Base-by-base conservation (phyloP, 192 early-diverging fungal species). In the Phlyctochytrium arcticum region DNA sequence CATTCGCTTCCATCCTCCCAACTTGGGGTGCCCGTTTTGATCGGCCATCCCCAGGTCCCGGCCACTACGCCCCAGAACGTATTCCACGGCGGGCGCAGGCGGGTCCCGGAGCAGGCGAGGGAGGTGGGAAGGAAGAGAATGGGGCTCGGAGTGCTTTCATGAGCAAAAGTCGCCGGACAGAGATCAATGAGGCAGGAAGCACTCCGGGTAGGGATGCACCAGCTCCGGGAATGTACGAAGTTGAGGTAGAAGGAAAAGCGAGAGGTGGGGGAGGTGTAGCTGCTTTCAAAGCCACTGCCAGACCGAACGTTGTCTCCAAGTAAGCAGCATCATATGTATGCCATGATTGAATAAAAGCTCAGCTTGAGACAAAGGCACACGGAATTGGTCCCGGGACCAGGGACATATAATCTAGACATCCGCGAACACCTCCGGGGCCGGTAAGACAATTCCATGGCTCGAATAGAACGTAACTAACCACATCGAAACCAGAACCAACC, bases 161-260 rank as follows among this genome's bases (percentile, higher is more conserved):
- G 54, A 77, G 75, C 54, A 68, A 57, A 44, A 77, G 70, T 15
- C 23, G 54, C 48, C 44, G 68, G 54, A 34, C 58, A 12, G 75
- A 73, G 39, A 70, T 73, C 17, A 77, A 71, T 48, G 61, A 71
- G 21, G 26, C 64, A 7, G 71, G 66, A 32, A 37, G 51, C n/a
- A 68, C 57, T 5, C 68, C 71, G 10, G 75, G 71, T 23, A 48
- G 60, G 48, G 64, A 73, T 48, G 72, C 74, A 31, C 78, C 78
- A 35, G 63, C 71, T 17, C 78, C 70, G 62, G 77, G 77, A 69
- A 36, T 8, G 27, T 44, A 44, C 39, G 2, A n/a, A n/a, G 39
- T 44, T 19, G 15, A 44, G 39, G 39, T n/a, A 19, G 39, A 44
- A 44, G 21, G 15, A 44, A 44, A n/a, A n/a, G 39, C 39, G 21